Conservation (phyloP, 129 eudicot species). For the Solidago caesia region DNA sequence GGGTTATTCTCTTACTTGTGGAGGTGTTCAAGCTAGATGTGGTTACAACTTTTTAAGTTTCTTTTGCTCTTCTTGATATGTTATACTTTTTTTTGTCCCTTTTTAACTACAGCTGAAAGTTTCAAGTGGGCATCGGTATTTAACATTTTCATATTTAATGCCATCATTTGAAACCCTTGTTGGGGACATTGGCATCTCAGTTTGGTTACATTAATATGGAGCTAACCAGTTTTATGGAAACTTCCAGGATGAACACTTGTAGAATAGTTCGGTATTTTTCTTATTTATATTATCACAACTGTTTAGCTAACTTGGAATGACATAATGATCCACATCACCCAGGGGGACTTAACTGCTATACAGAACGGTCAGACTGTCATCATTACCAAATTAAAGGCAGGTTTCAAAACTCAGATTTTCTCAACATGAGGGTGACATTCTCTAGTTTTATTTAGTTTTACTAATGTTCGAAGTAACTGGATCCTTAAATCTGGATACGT, state of each 20-base stretch:
- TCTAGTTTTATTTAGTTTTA: no score
- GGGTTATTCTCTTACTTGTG: background rate
- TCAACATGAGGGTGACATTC: no score
- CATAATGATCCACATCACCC: constrained; percentile 21
- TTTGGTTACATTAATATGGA: background rate
- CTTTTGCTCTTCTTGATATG: no score
- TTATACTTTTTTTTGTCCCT: no score
- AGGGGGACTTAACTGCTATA: constrained; percentile 74
- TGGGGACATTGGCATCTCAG: background rate
- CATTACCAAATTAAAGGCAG: constrained; percentile 73
- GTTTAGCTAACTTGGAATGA: background rate
- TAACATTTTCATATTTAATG: background rate
- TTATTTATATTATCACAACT: background rate
- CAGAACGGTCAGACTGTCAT: constrained; percentile 71
- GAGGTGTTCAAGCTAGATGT: constrained; percentile 22
- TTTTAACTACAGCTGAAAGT: constrained; percentile 23
- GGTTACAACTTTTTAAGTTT: background rate
- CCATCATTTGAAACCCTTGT: no score
- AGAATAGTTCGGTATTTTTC: background rate
- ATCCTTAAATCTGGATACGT: no score
- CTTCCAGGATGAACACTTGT: background rate
- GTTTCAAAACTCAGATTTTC: constrained; percentile 1
- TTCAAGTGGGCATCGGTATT: no score
- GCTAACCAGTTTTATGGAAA: background rate
- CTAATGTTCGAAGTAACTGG: no score